Evolutionary conservation across 2,329 filamentous ascomycete species (phyloP).

Genomic region (Penicillium rolfsii): DNA sequence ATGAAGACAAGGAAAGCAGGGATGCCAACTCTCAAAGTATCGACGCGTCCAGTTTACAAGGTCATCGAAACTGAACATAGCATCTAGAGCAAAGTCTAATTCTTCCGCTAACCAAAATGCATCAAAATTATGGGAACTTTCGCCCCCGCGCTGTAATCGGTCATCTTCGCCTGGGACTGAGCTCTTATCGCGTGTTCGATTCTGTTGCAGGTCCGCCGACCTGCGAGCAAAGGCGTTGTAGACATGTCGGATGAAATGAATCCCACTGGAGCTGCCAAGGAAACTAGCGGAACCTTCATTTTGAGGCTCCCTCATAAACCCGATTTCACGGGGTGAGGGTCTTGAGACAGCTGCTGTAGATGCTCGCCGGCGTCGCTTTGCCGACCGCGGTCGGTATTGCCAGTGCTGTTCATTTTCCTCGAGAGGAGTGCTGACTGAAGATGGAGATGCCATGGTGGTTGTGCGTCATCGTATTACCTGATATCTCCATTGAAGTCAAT

Average conservation of each 20-base stretch:
- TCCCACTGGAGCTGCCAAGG: slow-evolving; percentile 61
- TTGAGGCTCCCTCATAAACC: slow-evolving; percentile 57
- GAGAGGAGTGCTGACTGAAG: slow-evolving; percentile 16
- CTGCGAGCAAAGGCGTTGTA: slow-evolving; percentile 53
- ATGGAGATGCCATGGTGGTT: slow-evolving; percentile 21
- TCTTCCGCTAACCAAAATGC: slow-evolving; percentile 36
- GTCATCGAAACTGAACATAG: slow-evolving; percentile 50
- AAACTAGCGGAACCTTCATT: slow-evolving; percentile 56
- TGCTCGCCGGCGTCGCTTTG: slow-evolving; percentile 36
- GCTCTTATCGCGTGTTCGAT: slow-evolving; percentile 40
- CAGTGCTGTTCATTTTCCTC: slow-evolving; percentile 24
- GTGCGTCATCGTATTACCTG: slow-evolving; percentile 12
- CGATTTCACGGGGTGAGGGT: slow-evolving; percentile 46
- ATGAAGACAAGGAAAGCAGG: slow-evolving; percentile 60
- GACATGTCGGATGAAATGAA: slow-evolving; percentile 62
- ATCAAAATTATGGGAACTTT: slow-evolving; percentile 42
- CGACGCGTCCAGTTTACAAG: slow-evolving; percentile 55
- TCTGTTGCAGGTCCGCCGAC: slow-evolving; percentile 35
- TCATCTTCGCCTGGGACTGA: slow-evolving; percentile 63
- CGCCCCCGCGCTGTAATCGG: slow-evolving; percentile 38
- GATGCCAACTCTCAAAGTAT: slow-evolving; percentile 64
- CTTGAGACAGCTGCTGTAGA: slow-evolving; percentile 18
- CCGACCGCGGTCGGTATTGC: slow-evolving; percentile 24
- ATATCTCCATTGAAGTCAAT: not conserved
- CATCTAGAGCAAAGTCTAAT: slow-evolving; percentile 8